Conservation (phyloP, 805 yeast genomes). For the Priceomyces castillae region DNA sequence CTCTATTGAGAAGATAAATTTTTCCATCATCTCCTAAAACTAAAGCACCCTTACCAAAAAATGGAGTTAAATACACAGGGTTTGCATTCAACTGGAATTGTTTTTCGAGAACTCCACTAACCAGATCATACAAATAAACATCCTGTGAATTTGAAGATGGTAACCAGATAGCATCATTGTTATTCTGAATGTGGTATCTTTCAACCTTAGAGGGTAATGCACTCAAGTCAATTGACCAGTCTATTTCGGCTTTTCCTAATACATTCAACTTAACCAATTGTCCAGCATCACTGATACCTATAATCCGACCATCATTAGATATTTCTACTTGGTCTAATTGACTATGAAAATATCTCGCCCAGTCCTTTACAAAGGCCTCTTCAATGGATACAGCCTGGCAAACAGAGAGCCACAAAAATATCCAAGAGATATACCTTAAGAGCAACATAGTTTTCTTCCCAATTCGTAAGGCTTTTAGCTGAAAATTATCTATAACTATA, state of each 20-base stretch:
- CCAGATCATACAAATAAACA: slow-evolving; percentile 12
- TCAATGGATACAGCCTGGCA: slow-evolving; percentile 37
- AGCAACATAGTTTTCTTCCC: not conserved
- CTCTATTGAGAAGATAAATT: slow-evolving; percentile 8
- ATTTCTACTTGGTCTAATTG: slow-evolving; percentile 12
- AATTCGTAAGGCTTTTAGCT: not conserved
- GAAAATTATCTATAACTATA: no score
- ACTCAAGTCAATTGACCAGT: slow-evolving; percentile 20
- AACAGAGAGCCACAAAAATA: not conserved
- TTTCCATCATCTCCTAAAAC: slow-evolving; percentile 12
- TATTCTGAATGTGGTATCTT: slow-evolving; percentile 7
- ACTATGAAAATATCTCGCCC: slow-evolving; percentile 51
- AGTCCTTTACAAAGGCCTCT: slow-evolving; percentile 54
- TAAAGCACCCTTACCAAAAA: slow-evolving; percentile 14
- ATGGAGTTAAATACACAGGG: slow-evolving; percentile 8
- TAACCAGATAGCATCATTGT: slow-evolving; percentile 11
- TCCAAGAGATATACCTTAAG: not conserved
- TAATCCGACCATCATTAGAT: slow-evolving; percentile 5
- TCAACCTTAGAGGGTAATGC: slow-evolving; percentile 10
- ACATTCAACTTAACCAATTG: slow-evolving; percentile 15
- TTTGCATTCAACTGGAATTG: slow-evolving; percentile 8
- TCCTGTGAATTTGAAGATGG: slow-evolving; percentile 9
- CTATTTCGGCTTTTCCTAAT: slow-evolving; percentile 4
- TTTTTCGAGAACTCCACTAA: slow-evolving; percentile 13
- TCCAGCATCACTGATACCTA: slow-evolving; percentile 13